These are phyloP conservation scores for Macrocybe sp. DNA, from an alignment of 1,284 basidiomycete species.

Conservation along the genomic window DNA sequence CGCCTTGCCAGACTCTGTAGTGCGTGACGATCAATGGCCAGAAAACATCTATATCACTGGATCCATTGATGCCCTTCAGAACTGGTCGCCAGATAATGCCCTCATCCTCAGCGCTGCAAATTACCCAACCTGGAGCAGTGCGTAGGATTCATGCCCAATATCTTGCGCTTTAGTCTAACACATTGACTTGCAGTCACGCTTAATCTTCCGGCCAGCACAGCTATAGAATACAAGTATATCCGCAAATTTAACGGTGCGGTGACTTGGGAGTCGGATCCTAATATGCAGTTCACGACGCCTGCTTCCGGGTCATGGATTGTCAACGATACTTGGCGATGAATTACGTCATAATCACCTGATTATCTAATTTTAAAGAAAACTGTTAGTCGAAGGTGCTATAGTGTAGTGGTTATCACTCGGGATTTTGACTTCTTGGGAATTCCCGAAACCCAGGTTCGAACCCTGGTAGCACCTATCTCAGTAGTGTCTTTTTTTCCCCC, in stretches of 20 bases:
- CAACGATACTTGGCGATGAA: constrained; percentile 38
- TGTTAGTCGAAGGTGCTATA: constrained; percentile 19
- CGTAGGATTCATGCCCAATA: constrained; percentile 17
- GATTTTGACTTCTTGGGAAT: constrained; percentile 20
- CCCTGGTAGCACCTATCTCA: constrained; percentile 19
- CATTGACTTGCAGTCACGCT: constrained; percentile 43
- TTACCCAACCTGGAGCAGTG: constrained; percentile 60
- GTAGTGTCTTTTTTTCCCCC: background rate
- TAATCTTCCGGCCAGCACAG: constrained; percentile 45
- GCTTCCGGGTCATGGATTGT: constrained; percentile 31
- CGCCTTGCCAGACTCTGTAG: background rate
- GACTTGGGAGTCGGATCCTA: constrained; percentile 63
- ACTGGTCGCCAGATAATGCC: constrained; percentile 51
- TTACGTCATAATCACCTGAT: background rate
- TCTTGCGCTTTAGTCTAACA: background rate
- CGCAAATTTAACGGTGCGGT: constrained; percentile 51
- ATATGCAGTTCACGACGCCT: constrained; percentile 41
- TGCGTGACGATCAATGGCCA: constrained; percentile 15
- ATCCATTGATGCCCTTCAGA: constrained; percentile 39
- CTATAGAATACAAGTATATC: constrained; percentile 69
- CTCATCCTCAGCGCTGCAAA: constrained; percentile 41
- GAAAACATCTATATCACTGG: constrained; percentile 61
- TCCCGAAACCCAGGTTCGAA: constrained; percentile 28
- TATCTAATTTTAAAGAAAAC: background rate
- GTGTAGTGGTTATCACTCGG: constrained; percentile 30